Evolutionary conservation across 371 early-diverging fungal species (phyloP), one percentile per base, ranked within the genome.

Genomic region (Apophysomyces sp.): DNA sequence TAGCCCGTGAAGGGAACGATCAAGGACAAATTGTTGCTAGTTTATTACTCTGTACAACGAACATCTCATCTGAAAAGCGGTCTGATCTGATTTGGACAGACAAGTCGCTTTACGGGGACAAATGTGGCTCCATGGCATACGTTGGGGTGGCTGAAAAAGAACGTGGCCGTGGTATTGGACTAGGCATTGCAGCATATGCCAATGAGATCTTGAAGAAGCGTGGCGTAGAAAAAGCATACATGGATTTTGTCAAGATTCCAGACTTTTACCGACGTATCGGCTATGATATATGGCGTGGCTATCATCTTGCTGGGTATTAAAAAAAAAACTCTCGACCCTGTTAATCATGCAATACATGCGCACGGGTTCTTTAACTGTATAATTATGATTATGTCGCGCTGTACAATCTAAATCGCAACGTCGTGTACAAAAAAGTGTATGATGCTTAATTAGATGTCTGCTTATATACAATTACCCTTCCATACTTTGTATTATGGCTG

Each of bases 111-210:
- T 75, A 73, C 66, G 76, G 71, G 1, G 9, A 26, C 9, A 34
- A 67, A 5, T 73, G 77, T 55, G 82, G 79, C 16, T 77, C 74
- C 12, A 75, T 81, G 72, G 72, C 79, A 24, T 78, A 77, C 51
- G 82, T 81, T 21, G 79, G 82, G n/a, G 74, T 78, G 15, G 74
- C 77, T 1, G 58, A 60, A 7, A 72, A 78, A 37, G 65, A 69
- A 55, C 66, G 79, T 34, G 79, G 79, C 0, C 66, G 77, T 61
- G 79, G 77, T 5, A 75, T 77, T 55, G 77, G 79, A 2, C 29
- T 75, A 6, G 77, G 77, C 7, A 61, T 78, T 28, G 77, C 77
- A 16, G 74, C 68, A 16, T 65, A 74, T 62, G 82, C 77, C 0
- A 78, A 77, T 30, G 58, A 72, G 27, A 40, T 72, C 5, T 58